Evolutionary conservation across 1,284 basidiomycete species (phyloP), one percentile per base, ranked within the genome.

Genomic region (Coniferiporia sulphurascens): DNA sequence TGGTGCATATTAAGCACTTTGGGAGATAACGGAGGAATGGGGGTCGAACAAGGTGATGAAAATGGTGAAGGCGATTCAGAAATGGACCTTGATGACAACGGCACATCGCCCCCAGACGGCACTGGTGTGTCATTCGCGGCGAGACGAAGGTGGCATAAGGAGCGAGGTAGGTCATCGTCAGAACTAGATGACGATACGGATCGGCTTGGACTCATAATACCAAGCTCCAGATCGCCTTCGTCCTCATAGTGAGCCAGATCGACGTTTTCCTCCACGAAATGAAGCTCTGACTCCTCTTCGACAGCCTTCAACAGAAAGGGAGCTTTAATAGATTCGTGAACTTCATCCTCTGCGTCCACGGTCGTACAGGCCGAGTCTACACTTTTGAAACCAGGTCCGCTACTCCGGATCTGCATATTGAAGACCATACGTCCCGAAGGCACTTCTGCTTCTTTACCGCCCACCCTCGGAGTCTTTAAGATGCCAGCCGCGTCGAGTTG

Each of bases 231-330:
- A 46, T 87, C 87, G 22, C 85, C 84, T 63, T 86, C 86, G 59
- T 87, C 85, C 67, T 89, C 87, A 62, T 89, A 89, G 43, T 82
- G 76, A 46, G 76, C 79, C 22, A 89, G 72, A 32, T 75, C 83
- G 63, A 83, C 76, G 17, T 85, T 81, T 22, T 81, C 80, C 27
- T 82, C 80, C 13, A 66, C 67, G 55, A 69, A 64, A 22, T 73
- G 73, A 32, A 72, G 70, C 12, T 79, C 80, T 60, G 80, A 79
- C 17, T 81, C 78, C 46, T 81, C 83, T 65, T 85, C 83, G 15
- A 87, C 83, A 13, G 76, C 74, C 66, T 84, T 85, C 66, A 87
- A 74, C 12, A 78, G 73, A 55, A 79, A 76, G 7, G 68, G 64
- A 44, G 71, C 73, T 57, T 74, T 73, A 4, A 71, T 68, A 21